These are phyloP conservation scores for Fusarium tricinctum DNA, from an alignment of 2,329 filamentous ascomycete species.

Conservation along the genomic window DNA sequence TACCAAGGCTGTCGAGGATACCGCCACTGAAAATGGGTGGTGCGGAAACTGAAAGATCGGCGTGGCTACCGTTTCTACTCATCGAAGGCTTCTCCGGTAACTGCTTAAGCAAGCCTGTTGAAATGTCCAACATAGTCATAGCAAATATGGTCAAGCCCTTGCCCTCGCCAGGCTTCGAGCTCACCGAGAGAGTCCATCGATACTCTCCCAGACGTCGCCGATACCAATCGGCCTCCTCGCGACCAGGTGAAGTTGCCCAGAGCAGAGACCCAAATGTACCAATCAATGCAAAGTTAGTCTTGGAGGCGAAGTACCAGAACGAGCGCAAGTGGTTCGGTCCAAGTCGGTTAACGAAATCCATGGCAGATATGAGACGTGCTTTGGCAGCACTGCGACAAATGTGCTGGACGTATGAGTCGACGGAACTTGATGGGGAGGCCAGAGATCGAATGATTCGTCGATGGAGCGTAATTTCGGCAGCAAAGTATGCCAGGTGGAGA, in stretches of 20 bases:
- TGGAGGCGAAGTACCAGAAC: slow-evolving; percentile 92
- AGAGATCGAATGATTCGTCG: slow-evolving; percentile 90
- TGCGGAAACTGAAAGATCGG: slow-evolving; percentile 59
- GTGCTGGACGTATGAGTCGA: slow-evolving; percentile 87
- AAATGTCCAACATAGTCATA: slow-evolving; percentile 83
- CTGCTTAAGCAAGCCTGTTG: slow-evolving; percentile 76
- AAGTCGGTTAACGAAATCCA: slow-evolving; percentile 97
- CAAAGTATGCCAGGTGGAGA: slow-evolving; percentile 92
- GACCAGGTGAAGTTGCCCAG: slow-evolving; percentile 88
- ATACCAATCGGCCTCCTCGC: slow-evolving; percentile 95
- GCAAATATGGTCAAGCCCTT: slow-evolving; percentile 75
- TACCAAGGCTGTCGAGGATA: slow-evolving; percentile 60
- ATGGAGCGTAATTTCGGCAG: slow-evolving; percentile 93
- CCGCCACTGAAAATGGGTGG: slow-evolving; percentile 53
- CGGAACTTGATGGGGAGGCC: slow-evolving; percentile 56
- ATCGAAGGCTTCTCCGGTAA: slow-evolving; percentile 79
- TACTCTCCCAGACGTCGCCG: slow-evolving; percentile 88
- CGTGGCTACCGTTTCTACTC: slow-evolving; percentile 66
- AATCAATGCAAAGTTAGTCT: slow-evolving; percentile 93
- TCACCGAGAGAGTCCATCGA: slow-evolving; percentile 92
- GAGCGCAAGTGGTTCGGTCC: slow-evolving; percentile 87
- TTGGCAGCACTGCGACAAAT: slow-evolving; percentile 96
- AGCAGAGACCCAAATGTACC: slow-evolving; percentile 93
- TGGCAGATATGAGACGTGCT: slow-evolving; percentile 91
- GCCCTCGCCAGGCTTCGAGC: slow-evolving; percentile 76